A percentile compares a stretch with the other conserved stretches of the same genome.
phyloP scores from a whole-genome alignment of 1,284 basidiomycete species.

The Heterobasidion occidentale region DNA sequence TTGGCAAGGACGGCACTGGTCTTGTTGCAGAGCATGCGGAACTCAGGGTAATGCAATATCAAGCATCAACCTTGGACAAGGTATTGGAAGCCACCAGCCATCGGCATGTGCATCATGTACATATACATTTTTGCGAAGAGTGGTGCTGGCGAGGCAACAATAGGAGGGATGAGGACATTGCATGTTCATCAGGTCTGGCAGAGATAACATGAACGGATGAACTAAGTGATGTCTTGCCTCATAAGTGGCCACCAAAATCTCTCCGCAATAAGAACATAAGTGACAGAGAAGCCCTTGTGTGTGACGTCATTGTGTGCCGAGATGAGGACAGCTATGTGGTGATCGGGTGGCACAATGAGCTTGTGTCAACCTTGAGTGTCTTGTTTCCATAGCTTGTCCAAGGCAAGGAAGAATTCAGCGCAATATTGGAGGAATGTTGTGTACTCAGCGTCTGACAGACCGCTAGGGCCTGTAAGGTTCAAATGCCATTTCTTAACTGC shows the following conservation, averaged over 20 bases:
- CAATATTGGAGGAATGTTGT: background rate
- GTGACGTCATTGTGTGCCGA: too few species aligned
- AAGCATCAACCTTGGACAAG: too few species aligned
- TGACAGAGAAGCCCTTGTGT: background rate
- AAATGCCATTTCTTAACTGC: too few species aligned
- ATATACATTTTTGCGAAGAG: too few species aligned
- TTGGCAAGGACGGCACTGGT: too few species aligned
- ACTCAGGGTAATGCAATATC: too few species aligned
- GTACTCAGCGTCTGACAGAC: background rate
- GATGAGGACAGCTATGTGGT: background rate
- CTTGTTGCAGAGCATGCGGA: too few species aligned
- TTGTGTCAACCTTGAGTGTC: background rate
- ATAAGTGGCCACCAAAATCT: conserved; percentile 23
- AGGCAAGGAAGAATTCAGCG: background rate
- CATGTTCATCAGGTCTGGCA: conserved; percentile 23
- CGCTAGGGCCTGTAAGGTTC: too few species aligned
- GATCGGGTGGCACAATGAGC: background rate
- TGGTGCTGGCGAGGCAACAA: conserved; percentile 9
- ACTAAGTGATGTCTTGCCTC: conserved; percentile 21
- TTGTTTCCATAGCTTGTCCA: too few species aligned
- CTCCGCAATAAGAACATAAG: background rate
- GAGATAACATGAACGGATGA: conserved; percentile 25
- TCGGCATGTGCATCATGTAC: too few species aligned
- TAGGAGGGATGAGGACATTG: conserved; percentile 23
- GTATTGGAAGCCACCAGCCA: too few species aligned